These are phyloP conservation scores for Borealophlyctis nickersoniae DNA, from an alignment of 192 early-diverging fungal species.

Conservation along the genomic window DNA sequence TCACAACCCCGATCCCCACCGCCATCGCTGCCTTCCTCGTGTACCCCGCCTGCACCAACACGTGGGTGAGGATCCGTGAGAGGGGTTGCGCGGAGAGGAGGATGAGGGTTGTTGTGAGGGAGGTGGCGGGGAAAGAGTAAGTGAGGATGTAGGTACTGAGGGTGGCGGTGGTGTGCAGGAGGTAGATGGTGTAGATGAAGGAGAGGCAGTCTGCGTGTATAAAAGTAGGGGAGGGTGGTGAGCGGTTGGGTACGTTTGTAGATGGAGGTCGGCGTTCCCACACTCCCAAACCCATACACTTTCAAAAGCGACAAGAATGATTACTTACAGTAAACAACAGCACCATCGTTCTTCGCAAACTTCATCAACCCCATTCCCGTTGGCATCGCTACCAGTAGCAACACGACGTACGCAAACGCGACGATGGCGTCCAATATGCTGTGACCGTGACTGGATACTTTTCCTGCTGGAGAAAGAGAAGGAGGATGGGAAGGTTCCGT, in stretches of 20 bases:
- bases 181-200: neutral
- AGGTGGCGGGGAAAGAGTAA: neutral
- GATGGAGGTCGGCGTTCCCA: neutral
- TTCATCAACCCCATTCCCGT: neutral
- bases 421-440: too few relatives aligned
- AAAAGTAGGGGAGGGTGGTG: too few relatives aligned
- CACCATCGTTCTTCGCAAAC: neutral
- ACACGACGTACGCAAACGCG: neutral
- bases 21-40: neutral
- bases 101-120: neutral
- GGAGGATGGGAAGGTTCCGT: too few relatives aligned
- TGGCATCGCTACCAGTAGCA: neutral
- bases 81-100: neutral
- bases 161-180: neutral
- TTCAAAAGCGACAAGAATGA: too few relatives aligned
- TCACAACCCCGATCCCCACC: neutral
- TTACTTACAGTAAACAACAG: neutral
- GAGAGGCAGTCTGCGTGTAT: neutral
- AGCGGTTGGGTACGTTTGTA: neutral
- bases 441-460: too few relatives aligned
- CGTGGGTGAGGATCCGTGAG: neutral
- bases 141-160: neutral
- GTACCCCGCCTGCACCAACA: neutral
- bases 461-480: too few relatives aligned
- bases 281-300: too few relatives aligned